A percentile compares a stretch with the other conserved stretches of the same genome.
These are phyloP conservation scores for Cladosporium austrohemisphaericum DNA, from an alignment of 2,329 filamentous ascomycete species.

Conservation along the genomic window DNA sequence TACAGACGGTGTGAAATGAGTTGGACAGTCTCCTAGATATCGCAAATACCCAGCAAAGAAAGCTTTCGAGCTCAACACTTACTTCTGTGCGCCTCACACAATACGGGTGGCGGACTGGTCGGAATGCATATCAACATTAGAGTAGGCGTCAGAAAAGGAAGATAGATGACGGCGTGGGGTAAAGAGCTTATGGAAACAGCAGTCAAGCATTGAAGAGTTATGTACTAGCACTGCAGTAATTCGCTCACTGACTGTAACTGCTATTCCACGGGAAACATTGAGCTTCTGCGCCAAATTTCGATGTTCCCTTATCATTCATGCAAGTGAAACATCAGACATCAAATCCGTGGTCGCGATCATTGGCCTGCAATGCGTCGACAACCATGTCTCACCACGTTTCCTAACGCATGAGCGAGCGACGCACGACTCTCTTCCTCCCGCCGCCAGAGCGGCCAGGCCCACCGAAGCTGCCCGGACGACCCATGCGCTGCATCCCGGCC, in stretches of 20 bases:
- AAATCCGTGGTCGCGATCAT: not conserved
- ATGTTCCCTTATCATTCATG: not conserved
- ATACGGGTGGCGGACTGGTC: too few species aligned
- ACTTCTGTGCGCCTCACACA: too few species aligned
- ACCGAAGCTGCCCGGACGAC: conserved; percentile 3
- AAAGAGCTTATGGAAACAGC: not conserved
- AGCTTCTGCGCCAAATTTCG: not conserved
- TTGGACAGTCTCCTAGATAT: too few species aligned
- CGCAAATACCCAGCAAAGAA: too few species aligned
- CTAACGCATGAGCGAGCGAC: conserved; percentile 13
- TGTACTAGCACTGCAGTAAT: not conserved
- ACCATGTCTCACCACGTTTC: conserved; percentile 5
- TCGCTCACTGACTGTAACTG: conserved; percentile 2
- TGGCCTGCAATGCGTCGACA: not conserved
- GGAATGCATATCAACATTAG: too few species aligned
- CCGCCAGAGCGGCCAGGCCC: not conserved
- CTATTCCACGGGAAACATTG: not conserved
- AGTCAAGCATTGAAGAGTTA: conserved; percentile 1
- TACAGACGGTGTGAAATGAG: too few species aligned
- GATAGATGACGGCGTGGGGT: too few species aligned
- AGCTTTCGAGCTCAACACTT: too few species aligned
- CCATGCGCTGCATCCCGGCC: conserved; percentile 39
- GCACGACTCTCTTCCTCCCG: conserved; percentile 5
- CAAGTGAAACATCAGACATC: not conserved
- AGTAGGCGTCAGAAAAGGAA: too few species aligned